phyloP scores from a whole-genome alignment of 345 rosid genomes.

The Eucalyptus marginata region DNA sequence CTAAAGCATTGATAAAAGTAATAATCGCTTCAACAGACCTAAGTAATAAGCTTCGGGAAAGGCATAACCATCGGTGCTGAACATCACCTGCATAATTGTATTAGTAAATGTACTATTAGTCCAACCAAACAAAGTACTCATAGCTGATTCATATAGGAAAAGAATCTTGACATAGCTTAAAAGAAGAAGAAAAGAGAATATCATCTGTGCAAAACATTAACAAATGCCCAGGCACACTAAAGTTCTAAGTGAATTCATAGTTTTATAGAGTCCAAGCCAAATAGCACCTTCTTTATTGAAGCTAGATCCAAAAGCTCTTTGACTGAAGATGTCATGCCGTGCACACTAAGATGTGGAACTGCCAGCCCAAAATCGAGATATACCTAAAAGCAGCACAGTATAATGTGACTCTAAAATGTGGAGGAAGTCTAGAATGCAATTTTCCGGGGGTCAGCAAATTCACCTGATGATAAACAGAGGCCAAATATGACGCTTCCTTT shows the following conservation, averaged over 20 bases:
- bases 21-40: constrained; percentile 35
- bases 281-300: constrained; percentile 65
- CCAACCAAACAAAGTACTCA: neutral
- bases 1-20: neutral
- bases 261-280: neutral
- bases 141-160: neutral
- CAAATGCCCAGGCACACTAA: neutral
- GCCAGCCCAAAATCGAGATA: constrained; percentile 96
- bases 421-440: neutral
- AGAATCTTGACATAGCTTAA: neutral
- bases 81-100: constrained; percentile 70
- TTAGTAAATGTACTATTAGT: neutral
- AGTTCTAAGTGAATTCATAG: neutral
- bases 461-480: constrained; percentile 86
- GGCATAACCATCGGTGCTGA: constrained; percentile 94
- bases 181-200: neutral
- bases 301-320: constrained; percentile 92
- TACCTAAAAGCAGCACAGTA: constrained; percentile 25
- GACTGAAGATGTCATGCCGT: constrained; percentile 82
- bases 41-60: constrained; percentile 81
- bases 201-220: neutral
- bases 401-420: neutral
- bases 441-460: neutral
- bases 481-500: constrained; percentile 80
- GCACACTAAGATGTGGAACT: constrained; percentile 78